Evolutionary conservation across 2,329 filamentous ascomycete species (phyloP), one percentile per base, ranked within the genome.

Genomic region (Aspergillus glaucus): DNA sequence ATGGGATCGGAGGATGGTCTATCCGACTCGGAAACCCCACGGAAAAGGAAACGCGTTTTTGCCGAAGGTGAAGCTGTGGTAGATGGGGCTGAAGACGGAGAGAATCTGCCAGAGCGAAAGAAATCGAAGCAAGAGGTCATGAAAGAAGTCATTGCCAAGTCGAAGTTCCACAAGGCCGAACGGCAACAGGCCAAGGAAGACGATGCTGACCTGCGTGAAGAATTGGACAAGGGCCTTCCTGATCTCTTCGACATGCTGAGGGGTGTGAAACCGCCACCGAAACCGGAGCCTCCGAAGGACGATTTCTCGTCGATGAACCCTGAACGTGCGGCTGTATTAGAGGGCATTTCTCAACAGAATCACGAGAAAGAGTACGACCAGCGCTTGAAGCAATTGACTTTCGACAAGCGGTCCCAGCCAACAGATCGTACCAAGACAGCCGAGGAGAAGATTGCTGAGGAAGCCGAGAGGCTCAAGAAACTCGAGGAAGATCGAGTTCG

Each of bases 41-140:
- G 61, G 43, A 76, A 75, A 62, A 67, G 82, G 47, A 79, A 82
- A 45, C 70, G 72, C 6, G 67, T 73, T 24, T 58, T 71, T 19
- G 69, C 57, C 26, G 66, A 66, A 24, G 63, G 75, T 26, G 77
- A 72, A 1, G 72, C 69, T 26, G 73, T 76, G 12, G 63, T 64
- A 4, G 75, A 75, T 5, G 74, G 70, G n/a, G 77, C 74, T 2
- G 75, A 75, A 4, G 77, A 74, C 3, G 75, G 75, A 4, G 76
- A 77, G 32, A 76, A 76, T 17, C 74, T 84, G 54, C 90, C 89
- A 0, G 86, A 92, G 60, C 80, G 86, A 50, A 96, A 95, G 69
- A 98, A 96, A 75, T 85, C 85, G 3, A 97, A 96, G 72, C 87
- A 93, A 47, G 93, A 98, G 69, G 88, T 98, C 44, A 96, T 97